Percentiles rank a stretch among this genome's conserved stretches.
Conservation (phyloP, 495 filamentous ascomycete species). For the Daldinia grandis region DNA sequence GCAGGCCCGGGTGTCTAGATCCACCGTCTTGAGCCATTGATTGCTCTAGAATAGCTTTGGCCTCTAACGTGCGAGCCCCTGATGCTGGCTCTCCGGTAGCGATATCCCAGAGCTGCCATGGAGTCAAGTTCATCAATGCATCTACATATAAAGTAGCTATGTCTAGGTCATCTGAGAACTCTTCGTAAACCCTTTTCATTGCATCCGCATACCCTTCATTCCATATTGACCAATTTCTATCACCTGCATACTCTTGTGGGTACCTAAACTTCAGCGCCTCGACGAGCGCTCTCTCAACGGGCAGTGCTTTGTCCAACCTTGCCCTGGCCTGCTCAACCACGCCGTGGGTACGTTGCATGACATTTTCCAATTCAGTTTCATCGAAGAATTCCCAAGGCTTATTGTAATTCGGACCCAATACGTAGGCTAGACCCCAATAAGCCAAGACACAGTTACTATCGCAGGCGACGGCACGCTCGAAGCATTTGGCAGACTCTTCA, state of each 20-base stretch:
- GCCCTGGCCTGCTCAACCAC: conserved; percentile 54
- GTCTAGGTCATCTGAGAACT: conserved; percentile 66
- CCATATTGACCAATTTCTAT: conserved; percentile 58
- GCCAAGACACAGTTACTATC: conserved; percentile 68
- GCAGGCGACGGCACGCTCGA: conserved; percentile 61
- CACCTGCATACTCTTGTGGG: conserved; percentile 51
- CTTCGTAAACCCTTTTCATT: conserved; percentile 64
- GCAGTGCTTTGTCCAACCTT: conserved; percentile 41
- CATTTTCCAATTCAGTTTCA: conserved; percentile 59
- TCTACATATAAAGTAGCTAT: conserved; percentile 70
- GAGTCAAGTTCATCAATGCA: conserved; percentile 73
- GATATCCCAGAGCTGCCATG: conserved; percentile 73
- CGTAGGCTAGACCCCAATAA: conserved; percentile 73
- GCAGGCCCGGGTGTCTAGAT: conserved; percentile 65
- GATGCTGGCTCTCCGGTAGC: conserved; percentile 62
- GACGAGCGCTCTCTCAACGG: conserved; percentile 65
- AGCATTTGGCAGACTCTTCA: conserved; percentile 67
- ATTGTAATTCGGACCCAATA: conserved; percentile 76
- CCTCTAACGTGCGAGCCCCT: conserved; percentile 65
- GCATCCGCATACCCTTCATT: conserved; percentile 67
- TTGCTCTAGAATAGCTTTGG: conserved; percentile 62
- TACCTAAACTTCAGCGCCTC: conserved; percentile 65
- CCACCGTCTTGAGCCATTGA: conserved; percentile 55
- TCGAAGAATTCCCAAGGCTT: conserved; percentile 77
- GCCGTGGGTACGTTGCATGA: conserved; percentile 54